phyloP scores from a whole-genome alignment of 2,329 filamentous ascomycete species.

The Penicillium corylophilum region DNA sequence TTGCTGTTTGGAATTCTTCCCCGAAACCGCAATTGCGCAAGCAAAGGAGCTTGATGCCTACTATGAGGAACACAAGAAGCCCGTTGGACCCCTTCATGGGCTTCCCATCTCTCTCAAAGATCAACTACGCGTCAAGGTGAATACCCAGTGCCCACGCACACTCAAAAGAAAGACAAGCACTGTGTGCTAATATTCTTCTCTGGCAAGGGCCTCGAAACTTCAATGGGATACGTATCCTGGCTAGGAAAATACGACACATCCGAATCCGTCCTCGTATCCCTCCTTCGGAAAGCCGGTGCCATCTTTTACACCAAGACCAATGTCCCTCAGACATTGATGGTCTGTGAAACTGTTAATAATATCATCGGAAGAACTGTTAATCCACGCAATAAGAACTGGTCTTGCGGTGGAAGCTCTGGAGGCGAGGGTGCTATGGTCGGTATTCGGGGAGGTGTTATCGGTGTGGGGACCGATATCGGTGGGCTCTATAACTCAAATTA shows the following conservation, averaged over 20 bases:
- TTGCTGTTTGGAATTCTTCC: constrained; percentile 41
- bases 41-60: constrained; percentile 54
- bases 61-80: constrained; percentile 45
- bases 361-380: constrained; percentile 63
- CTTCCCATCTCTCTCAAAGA: constrained; percentile 62
- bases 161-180: neutral
- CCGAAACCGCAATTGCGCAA: constrained; percentile 51
- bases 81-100: constrained; percentile 65
- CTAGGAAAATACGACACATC: constrained; percentile 16
- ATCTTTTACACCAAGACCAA: constrained; percentile 60
- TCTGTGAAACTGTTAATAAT: constrained; percentile 66
- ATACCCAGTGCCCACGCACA: neutral
- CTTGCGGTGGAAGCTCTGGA: constrained; percentile 65
- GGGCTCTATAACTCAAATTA: neutral
- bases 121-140: constrained; percentile 50
- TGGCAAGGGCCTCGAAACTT: constrained; percentile 17
- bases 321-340: constrained; percentile 66
- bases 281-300: constrained; percentile 52
- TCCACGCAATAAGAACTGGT: constrained; percentile 62
- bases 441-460: constrained; percentile 55
- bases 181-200: neutral
- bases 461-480: constrained; percentile 64
- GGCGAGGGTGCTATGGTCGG: constrained; percentile 65
- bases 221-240: constrained; percentile 21
- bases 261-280: constrained; percentile 21